Evolutionary conservation across 495 filamentous ascomycete species (phyloP), one percentile per base, ranked within the genome.

Genomic region (Hypoxylon subgilvum): DNA sequence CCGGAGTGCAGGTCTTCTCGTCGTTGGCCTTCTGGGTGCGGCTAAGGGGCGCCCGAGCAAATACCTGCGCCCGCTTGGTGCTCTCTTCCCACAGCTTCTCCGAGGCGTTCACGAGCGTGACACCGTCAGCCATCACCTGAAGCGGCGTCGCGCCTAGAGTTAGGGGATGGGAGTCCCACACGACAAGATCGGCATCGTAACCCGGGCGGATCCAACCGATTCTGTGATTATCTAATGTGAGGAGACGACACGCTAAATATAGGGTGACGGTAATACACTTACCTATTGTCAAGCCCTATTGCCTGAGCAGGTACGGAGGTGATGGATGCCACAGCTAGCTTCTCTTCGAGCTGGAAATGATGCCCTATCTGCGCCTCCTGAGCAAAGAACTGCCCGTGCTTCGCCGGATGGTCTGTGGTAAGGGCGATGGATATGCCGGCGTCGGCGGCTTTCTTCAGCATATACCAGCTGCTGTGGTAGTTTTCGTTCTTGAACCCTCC

Each of bases 111-210:
- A 40, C 16, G 9, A 21, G 8, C 17, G 36, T 40, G 6, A 6
- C 3, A 3, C 80, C 80, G 63, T 83, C 80, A 55, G 82, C 75
- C 65, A 69, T 81, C 13, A 83, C 79, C 45, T 82, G 75, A 0
- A 74, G 42, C 5, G 80, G 76, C 13, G 78, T 76, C 10, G 79
- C 79, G 7, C 80, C 80, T 5, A 75, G 58, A 17, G 67, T 65
- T 1, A 83, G 65, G 12, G 80, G 80, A 62, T 82, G 77, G 16
- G 69, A 72, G 53, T 82, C 78, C 78, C 78, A 83, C 10, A 83
- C 71, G 2, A 81, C 80, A 19, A 83, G 50, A 60, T 83, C 80
- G n/a, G 80, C 80, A 68, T 83, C 80, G 48, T 77, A 80, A 1
- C 78, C 78, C 18, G 71, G 50, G 43, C 71, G 70, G 10, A 71